Conservation (phyloP, 2,329 filamentous ascomycete species). For the Nemania sp. region DNA sequence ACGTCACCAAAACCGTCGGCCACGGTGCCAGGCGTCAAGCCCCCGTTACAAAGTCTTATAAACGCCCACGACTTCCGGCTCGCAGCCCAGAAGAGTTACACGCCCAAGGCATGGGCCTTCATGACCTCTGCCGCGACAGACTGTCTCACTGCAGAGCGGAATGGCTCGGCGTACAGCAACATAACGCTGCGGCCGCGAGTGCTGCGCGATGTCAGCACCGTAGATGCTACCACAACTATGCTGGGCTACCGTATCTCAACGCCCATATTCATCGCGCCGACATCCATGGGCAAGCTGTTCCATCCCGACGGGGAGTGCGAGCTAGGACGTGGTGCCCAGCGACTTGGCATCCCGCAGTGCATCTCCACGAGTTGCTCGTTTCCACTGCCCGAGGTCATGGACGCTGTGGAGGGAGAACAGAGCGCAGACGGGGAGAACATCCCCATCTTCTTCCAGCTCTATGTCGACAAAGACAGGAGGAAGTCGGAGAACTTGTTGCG, state of each 20-base stretch:
- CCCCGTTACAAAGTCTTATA: conserved; percentile 58
- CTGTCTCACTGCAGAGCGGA: conserved; percentile 58
- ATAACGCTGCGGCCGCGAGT: conserved; percentile 58
- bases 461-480: conserved; percentile 59
- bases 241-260: conserved; percentile 55
- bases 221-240: conserved; percentile 56
- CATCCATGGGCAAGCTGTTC: conserved; percentile 65
- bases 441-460: conserved; percentile 59
- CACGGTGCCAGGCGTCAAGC: conserved; percentile 39
- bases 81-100: conserved; percentile 57
- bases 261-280: conserved; percentile 66
- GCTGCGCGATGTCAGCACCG: conserved; percentile 48
- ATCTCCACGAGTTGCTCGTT: conserved; percentile 66
- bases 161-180: conserved; percentile 55
- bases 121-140: conserved; percentile 68
- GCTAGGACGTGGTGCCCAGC: conserved; percentile 55
- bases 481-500: conserved; percentile 55
- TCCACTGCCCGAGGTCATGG: conserved; percentile 56
- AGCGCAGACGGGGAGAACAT: conserved; percentile 12
- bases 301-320: conserved; percentile 67
- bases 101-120: conserved; percentile 70
- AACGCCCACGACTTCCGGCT: conserved; percentile 63
- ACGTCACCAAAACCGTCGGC: conserved; percentile 26
- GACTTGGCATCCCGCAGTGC: conserved; percentile 58
- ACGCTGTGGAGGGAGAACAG: conserved; percentile 37